These are phyloP conservation scores for Cardamine chenopodiifolia DNA, from an alignment of 345 rosid species.

Conservation along the genomic window DNA sequence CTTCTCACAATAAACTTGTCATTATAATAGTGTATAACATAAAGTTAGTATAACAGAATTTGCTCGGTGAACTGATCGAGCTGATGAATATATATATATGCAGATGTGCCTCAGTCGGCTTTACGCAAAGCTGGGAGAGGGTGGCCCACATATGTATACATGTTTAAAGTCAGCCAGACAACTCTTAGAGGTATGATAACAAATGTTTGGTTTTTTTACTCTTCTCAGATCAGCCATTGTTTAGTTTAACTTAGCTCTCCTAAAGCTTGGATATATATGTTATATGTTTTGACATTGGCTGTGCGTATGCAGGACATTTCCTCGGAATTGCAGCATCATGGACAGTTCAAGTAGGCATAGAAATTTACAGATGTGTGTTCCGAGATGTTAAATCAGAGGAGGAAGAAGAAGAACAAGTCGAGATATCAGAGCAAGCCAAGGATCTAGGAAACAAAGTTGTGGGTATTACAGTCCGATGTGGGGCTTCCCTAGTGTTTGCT, in stretches of 20 bases:
- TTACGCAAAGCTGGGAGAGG: slow-evolving; percentile 82
- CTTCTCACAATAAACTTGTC: slow-evolving; percentile 5
- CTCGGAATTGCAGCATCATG: slow-evolving; percentile 86
- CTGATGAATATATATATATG: slow-evolving; percentile 20
- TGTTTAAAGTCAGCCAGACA: slow-evolving; percentile 75
- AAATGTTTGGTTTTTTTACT: not conserved
- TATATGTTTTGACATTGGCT: not conserved
- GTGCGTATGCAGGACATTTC: slow-evolving; percentile 64
- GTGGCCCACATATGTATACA: slow-evolving; percentile 60
- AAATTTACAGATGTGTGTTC: slow-evolving; percentile 60
- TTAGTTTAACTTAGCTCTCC: slow-evolving; percentile 6
- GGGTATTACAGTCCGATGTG: slow-evolving; percentile 65
- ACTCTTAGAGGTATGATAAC: slow-evolving; percentile 77
- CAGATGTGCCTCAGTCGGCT: slow-evolving; percentile 88
- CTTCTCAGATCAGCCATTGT: slow-evolving; percentile 7
- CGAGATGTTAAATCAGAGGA: slow-evolving; percentile 26
- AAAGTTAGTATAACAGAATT: not conserved
- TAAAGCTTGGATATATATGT: not conserved
- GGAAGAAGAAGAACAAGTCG: slow-evolving; percentile 45
- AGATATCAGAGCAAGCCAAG: slow-evolving; percentile 53
- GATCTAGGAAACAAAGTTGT: slow-evolving; percentile 76
- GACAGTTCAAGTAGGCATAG: slow-evolving; percentile 88
- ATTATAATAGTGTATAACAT: not conserved
- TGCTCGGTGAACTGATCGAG: slow-evolving; percentile 5
- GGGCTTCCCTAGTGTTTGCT: slow-evolving; percentile 83